Conservation (phyloP, 1,139 yeast genomes). For the Geotrichum reessii region DNA sequence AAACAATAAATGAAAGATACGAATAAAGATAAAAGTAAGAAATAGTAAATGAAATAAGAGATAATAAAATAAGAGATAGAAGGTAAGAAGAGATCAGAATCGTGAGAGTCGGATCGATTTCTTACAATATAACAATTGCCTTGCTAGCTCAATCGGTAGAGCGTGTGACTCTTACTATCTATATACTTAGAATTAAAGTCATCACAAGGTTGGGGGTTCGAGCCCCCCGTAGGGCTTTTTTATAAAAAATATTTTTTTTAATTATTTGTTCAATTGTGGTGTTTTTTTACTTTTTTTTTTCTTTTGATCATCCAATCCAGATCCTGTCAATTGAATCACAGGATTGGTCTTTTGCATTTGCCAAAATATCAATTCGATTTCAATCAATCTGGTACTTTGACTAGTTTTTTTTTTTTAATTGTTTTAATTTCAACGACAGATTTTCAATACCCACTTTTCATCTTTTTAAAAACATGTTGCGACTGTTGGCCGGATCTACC, state of each 20-base stretch:
- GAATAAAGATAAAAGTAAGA: too few species aligned
- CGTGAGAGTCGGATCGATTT: too few species aligned
- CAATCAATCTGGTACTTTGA: neutral
- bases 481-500: neutral
- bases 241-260: neutral
- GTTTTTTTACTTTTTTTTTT: neutral
- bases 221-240: slow-evolving; percentile 12
- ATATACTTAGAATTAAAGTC: neutral
- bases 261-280: neutral
- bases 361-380: neutral
- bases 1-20: too few species aligned
- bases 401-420: neutral
- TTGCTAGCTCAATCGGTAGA: slow-evolving; percentile 15
- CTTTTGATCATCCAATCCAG: neutral
- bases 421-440: neutral
- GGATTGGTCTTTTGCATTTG: neutral
- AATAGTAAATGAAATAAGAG: too few species aligned
- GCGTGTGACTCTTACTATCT: slow-evolving; percentile 10
- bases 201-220: slow-evolving; percentile 15
- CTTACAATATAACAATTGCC: neutral
- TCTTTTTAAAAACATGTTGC: neutral
- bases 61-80: too few species aligned
- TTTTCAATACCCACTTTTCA: neutral
- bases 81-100: too few species aligned
- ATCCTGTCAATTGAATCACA: neutral